Evolutionary conservation across 306 rosid genomes (phyloP), one percentile per base, ranked within the genome.

Genomic region (Ochetophila trinervis): DNA sequence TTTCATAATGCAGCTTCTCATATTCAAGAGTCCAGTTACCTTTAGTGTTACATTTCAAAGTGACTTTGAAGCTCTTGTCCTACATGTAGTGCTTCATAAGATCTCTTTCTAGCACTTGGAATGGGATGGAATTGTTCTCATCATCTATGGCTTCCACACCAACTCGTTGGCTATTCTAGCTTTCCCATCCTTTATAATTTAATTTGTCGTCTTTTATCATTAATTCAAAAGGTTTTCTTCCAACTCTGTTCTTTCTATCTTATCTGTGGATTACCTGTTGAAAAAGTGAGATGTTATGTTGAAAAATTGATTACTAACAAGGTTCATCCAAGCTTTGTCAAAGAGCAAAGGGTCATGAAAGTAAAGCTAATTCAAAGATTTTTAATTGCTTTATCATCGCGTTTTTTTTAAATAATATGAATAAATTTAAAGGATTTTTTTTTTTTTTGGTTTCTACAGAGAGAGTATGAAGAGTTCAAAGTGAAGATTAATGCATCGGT

Each of bases 401-500:
- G 6, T 20, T 56, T 9, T 34, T 53, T 22, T 13, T n/a, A n/a
- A 19, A 42, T 17, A 10, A 22, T 5, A 56, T 4, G n/a, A 54
- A 59, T 47, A 51, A 59, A 48, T 7, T 47, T 57, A 57, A 49
- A 10, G 12, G 2, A 0, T 37, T 5, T 50, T n/a, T n/a, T n/a
- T n/a, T n/a, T n/a, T n/a, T 18, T 22, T 63, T 67, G 73, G 40
- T 40, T 32, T 4, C 63, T 69, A 75, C 74, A 94, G 99, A 94
- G 99, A 81, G 99, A 94, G 66, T 94, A 94, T 50, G 99, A 94
- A 69, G 99, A 94, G 76, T 94, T 94, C 76, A 90, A 90, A 73
- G 97, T 94, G 74, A 84, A 71, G 72, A 79, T 88, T 69, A 94
- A 94, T 67, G 87, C 94, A 48, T 65, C 90, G 76, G 97, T 88